A percentile compares a stretch with the other conserved stretches of the same genome.
Evolutionary conservation across 2,329 filamentous ascomycete species (phyloP).

Genomic region (Allantophomopsis cytisporea): DNA sequence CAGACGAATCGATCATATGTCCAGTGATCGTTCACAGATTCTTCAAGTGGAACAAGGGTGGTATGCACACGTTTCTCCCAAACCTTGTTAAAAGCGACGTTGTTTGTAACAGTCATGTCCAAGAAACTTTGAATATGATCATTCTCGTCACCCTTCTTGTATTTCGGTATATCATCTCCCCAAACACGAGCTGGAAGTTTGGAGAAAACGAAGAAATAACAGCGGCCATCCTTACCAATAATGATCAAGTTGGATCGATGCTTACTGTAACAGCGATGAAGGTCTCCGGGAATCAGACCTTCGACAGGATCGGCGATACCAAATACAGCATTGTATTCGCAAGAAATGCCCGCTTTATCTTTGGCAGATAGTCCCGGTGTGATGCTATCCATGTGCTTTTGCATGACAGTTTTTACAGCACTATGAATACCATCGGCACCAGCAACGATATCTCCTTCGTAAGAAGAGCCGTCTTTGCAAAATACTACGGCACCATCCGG

Average conservation of each 20-base stretch:
- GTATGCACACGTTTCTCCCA: constrained; percentile 1
- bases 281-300: background rate
- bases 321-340: background rate
- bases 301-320: background rate
- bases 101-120: constrained; percentile 1
- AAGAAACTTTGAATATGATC: background rate
- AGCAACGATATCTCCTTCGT: constrained; percentile 13
- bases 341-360: background rate
- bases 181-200: constrained; percentile 2
- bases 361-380: background rate
- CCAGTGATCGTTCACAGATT: constrained; percentile 2
- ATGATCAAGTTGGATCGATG: background rate
- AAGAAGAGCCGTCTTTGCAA: constrained; percentile 9
- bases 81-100: constrained; percentile 3
- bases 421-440: constrained; percentile 15
- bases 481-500: constrained; percentile 8
- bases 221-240: background rate
- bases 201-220: constrained; percentile 5
- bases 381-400: background rate
- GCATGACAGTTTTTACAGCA: constrained; percentile 9
- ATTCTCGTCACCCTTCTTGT: constrained; percentile 5
- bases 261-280: background rate
- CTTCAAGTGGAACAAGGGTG: background rate
- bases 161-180: constrained; percentile 1
- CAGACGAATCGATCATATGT: constrained; percentile 2